Evolutionary conservation across 2,329 filamentous ascomycete genomes (phyloP).

Genomic region (Talaromyces marneffei): DNA sequence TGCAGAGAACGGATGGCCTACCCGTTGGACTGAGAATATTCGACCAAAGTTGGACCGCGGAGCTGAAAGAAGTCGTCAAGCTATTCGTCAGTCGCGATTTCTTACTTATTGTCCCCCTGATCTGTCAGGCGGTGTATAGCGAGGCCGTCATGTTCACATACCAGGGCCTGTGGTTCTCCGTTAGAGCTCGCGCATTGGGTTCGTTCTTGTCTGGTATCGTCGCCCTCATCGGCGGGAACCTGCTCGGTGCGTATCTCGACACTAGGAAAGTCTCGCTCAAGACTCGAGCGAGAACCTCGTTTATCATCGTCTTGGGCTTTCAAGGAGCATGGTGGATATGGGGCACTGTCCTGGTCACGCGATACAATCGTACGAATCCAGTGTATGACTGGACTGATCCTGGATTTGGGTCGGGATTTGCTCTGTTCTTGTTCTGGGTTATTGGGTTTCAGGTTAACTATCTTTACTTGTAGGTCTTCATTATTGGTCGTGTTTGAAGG

Average conservation of each 20-base stretch:
- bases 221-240: constrained; percentile 59
- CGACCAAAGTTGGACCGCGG: constrained; percentile 48
- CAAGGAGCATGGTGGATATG: constrained; percentile 70
- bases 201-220: constrained; percentile 66
- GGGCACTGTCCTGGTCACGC: constrained; percentile 60
- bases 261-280: constrained; percentile 51
- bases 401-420: constrained; percentile 62
- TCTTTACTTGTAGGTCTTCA: constrained; percentile 54
- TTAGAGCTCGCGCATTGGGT: constrained; percentile 62
- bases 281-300: constrained; percentile 50
- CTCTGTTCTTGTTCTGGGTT: constrained; percentile 61
- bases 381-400: constrained; percentile 60
- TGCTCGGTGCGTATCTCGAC: constrained; percentile 62
- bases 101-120: constrained; percentile 60
- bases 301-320: constrained; percentile 45
- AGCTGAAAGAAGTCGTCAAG: constrained; percentile 55
- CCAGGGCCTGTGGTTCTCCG: constrained; percentile 61
- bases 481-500: background rate
- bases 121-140: constrained; percentile 64
- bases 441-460: constrained; percentile 69
- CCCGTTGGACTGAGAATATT: constrained; percentile 56
- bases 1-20: constrained; percentile 60
- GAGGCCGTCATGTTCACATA: constrained; percentile 71
- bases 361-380: constrained; percentile 53
- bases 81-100: constrained; percentile 59